phyloP scores from a whole-genome alignment of 2,329 filamentous ascomycete genomes.

The Sporothrix mexicana region DNA sequence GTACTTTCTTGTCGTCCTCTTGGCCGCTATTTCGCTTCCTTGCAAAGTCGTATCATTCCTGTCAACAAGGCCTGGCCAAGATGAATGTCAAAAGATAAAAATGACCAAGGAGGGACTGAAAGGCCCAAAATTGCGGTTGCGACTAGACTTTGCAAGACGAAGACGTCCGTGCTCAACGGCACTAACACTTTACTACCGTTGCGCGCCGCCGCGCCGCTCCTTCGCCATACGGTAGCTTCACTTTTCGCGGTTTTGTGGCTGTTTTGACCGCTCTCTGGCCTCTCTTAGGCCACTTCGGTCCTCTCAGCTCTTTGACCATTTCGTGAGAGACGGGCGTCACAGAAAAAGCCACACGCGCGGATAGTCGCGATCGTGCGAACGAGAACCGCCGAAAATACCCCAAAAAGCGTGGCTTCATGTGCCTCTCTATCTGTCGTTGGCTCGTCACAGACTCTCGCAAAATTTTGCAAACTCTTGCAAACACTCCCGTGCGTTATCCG shows the following conservation, averaged over 20 bases:
- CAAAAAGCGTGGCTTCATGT: no score
- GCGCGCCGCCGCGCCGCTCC: neutral
- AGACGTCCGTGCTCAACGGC: constrained; percentile 16
- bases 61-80: no score
- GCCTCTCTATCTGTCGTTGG: no score
- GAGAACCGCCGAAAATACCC: no score
- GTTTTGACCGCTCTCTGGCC: neutral
- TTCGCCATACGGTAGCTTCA: neutral
- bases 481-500: neutral
- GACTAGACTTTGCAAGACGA: neutral
- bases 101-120: no score
- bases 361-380: no score
- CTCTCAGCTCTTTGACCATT: neutral
- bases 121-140: neutral
- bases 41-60: neutral
- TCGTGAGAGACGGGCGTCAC: neutral
- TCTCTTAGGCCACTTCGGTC: neutral
- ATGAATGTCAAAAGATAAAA: no score
- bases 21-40: neutral
- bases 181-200: neutral
- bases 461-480: no score
- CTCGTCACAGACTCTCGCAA: no score
- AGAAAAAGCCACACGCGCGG: neutral
- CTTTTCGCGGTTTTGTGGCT: neutral
- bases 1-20: no score